Conservation (phyloP, 2,329 filamentous ascomycete genomes). For the Talaromyces sp. region DNA sequence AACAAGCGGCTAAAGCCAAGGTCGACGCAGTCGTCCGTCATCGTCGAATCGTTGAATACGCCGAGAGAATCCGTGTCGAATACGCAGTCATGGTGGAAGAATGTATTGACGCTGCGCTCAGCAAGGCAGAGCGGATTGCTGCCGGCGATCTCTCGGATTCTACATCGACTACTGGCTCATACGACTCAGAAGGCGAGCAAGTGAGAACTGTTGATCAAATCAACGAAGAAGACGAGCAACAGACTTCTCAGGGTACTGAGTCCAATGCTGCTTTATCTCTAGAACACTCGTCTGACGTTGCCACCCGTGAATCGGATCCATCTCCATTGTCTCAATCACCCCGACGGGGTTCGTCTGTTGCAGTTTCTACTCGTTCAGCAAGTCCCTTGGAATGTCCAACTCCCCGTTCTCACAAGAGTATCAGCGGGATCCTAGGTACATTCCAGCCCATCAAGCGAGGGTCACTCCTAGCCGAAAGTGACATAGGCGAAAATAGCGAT, state of each 20-base stretch:
- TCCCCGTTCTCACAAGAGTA: constrained; percentile 71
- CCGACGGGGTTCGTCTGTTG: constrained; percentile 55
- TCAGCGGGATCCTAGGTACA: constrained; percentile 53
- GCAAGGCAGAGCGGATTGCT: constrained; percentile 82
- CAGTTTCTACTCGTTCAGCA: constrained; percentile 75
- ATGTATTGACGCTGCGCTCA: constrained; percentile 87
- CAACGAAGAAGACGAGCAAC: constrained; percentile 12
- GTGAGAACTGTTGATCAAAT: not conserved
- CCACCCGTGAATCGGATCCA: constrained; percentile 52
- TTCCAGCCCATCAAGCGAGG: constrained; percentile 62
- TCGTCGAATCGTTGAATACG: constrained; percentile 88
- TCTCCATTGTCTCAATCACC: constrained; percentile 42
- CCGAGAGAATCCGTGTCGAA: constrained; percentile 89
- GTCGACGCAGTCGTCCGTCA: constrained; percentile 91
- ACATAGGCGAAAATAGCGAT: constrained; percentile 75
- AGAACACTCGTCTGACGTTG: constrained; percentile 48
- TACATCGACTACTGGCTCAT: constrained; percentile 55
- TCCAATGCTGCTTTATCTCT: constrained; percentile 20
- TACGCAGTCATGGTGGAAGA: constrained; percentile 90
- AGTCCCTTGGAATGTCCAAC: constrained; percentile 90
- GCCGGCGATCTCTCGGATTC: constrained; percentile 81
- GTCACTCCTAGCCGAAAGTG: constrained; percentile 76
- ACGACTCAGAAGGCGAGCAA: constrained; percentile 41
- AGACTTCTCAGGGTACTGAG: constrained; percentile 3
- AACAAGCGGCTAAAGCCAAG: constrained; percentile 76